phyloP scores from a whole-genome alignment of 768 basidiomycete genomes.

The Phlebiopsis gigantea region DNA sequence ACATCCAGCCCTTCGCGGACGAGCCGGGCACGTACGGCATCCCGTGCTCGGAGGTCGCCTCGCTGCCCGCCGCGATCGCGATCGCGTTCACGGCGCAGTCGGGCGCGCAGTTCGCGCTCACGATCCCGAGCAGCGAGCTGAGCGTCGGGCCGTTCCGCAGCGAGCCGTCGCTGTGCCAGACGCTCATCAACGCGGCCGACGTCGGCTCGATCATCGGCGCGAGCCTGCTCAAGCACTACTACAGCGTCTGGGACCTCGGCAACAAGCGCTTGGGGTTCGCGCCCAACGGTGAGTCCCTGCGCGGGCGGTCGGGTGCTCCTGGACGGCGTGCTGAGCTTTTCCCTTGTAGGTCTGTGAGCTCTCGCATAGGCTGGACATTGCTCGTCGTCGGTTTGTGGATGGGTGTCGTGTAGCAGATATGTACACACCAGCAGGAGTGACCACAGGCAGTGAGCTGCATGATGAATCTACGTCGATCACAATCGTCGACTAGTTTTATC shows the following conservation, averaged over 20 bases:
- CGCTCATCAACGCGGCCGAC: conserved; percentile 55
- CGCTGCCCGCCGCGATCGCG: conserved; percentile 46
- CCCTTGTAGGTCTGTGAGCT: no score
- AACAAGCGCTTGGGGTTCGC: conserved; percentile 48
- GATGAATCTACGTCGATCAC: no score
- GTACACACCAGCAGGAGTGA: no score
- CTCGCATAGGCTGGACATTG: no score
- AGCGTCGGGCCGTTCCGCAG: conserved; percentile 52
- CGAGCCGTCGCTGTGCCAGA: conserved; percentile 46
- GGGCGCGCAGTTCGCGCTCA: conserved; percentile 47
- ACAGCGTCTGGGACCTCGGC: conserved; percentile 53
- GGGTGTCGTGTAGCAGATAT: no score
- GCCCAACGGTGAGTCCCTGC: conserved; percentile 27
- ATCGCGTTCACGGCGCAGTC: conserved; percentile 48
- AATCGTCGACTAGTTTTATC: no score
- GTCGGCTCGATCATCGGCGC: conserved; percentile 46
- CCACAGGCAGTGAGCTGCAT: no score
- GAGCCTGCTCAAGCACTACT: conserved; percentile 55
- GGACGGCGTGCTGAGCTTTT: background rate
- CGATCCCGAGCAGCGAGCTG: conserved; percentile 52
- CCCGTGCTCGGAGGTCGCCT: conserved; percentile 40
- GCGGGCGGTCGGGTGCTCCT: background rate
- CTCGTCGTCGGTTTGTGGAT: no score
- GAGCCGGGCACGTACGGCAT: conserved; percentile 54
- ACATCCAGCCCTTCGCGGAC: conserved; percentile 45